Evolutionary conservation across 768 basidiomycete genomes (phyloP).

Genomic region (Boletales sp.): DNA sequence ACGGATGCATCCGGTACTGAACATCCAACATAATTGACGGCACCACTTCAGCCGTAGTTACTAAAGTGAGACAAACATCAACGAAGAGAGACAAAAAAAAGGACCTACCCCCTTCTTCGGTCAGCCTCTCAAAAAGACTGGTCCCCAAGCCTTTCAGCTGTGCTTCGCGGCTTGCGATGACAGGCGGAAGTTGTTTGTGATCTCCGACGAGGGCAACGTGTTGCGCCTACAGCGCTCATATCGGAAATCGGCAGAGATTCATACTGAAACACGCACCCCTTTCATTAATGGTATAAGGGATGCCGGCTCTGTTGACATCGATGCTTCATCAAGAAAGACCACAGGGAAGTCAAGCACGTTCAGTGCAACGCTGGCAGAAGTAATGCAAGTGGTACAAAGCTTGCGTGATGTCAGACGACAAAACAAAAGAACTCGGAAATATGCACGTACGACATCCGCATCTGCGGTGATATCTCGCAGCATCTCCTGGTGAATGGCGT

Average conservation of each 20-base stretch:
- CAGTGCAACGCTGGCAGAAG: slow-evolving; percentile 62
- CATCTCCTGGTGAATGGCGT: slow-evolving; percentile 59
- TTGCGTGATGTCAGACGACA: slow-evolving; percentile 26
- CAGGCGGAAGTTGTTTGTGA: slow-evolving; percentile 91
- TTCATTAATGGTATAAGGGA: slow-evolving; percentile 91
- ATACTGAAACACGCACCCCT: slow-evolving; percentile 61
- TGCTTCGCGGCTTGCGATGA: slow-evolving; percentile 77
- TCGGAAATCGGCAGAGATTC: slow-evolving; percentile 7
- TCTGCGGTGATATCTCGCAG: slow-evolving; percentile 55
- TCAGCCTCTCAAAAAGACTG: slow-evolving; percentile 86
- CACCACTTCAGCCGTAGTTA: slow-evolving; percentile 45
- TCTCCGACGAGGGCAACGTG: slow-evolving; percentile 94
- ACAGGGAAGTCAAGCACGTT: slow-evolving; percentile 84
- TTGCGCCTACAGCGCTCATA: slow-evolving; percentile 48
- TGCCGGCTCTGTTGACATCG: slow-evolving; percentile 94
- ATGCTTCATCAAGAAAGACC: slow-evolving; percentile 92
- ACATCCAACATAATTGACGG: slow-evolving; percentile 89
- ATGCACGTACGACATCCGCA: slow-evolving; percentile 68
- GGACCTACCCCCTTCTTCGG: slow-evolving; percentile 74
- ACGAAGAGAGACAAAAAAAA: not conserved
- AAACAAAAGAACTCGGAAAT: slow-evolving; percentile 1
- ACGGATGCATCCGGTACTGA: slow-evolving; percentile 97
- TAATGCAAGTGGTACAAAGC: slow-evolving; percentile 88
- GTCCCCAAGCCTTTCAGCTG: slow-evolving; percentile 66
- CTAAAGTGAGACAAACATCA: slow-evolving; percentile 3